These are phyloP conservation scores for Hygrocybe coccinea DNA, from an alignment of 768 basidiomycete genomes.

Conservation along the genomic window DNA sequence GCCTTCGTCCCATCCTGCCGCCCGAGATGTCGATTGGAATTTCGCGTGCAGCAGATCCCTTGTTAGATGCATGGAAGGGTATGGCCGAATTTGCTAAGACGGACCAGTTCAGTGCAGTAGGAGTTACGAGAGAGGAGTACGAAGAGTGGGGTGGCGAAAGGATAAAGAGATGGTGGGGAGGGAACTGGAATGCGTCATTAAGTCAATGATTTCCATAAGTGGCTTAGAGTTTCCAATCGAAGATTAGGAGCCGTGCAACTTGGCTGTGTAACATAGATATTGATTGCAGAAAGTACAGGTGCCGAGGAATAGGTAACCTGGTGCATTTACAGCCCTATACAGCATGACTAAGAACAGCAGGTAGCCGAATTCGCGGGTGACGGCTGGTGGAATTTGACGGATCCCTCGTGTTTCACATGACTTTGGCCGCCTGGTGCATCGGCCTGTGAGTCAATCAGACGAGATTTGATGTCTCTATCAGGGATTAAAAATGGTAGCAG, in stretches of 20 bases:
- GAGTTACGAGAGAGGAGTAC: slow-evolving; percentile 77
- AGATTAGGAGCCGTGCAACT: slow-evolving; percentile 17
- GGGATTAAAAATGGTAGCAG: neutral
- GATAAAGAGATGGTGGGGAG: slow-evolving; percentile 86
- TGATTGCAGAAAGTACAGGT: slow-evolving; percentile 9
- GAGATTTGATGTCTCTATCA: slow-evolving; percentile 89
- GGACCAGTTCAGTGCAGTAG: slow-evolving; percentile 48
- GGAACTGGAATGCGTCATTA: slow-evolving; percentile 67
- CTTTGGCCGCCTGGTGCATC: slow-evolving; percentile 46
- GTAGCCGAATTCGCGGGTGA: slow-evolving; percentile 38
- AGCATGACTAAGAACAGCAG: slow-evolving; percentile 47
- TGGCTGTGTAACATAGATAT: slow-evolving; percentile 21
- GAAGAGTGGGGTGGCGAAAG: slow-evolving; percentile 87
- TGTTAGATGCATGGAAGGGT: slow-evolving; percentile 83
- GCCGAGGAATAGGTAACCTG: slow-evolving; percentile 10
- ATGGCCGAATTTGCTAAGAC: slow-evolving; percentile 74
- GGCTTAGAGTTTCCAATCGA: neutral
- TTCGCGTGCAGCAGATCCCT: slow-evolving; percentile 57
- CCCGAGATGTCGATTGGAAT: slow-evolving; percentile 73
- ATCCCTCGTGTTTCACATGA: slow-evolving; percentile 44
- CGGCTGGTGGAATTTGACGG: slow-evolving; percentile 65
- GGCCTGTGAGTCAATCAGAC: slow-evolving; percentile 90
- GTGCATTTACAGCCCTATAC: neutral
- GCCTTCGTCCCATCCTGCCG: slow-evolving; percentile 80
- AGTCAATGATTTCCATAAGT: neutral